Evolutionary conservation across 495 filamentous ascomycete species (phyloP), one percentile per base, ranked within the genome.

Genomic region (Hyaloscypha bicolor): DNA sequence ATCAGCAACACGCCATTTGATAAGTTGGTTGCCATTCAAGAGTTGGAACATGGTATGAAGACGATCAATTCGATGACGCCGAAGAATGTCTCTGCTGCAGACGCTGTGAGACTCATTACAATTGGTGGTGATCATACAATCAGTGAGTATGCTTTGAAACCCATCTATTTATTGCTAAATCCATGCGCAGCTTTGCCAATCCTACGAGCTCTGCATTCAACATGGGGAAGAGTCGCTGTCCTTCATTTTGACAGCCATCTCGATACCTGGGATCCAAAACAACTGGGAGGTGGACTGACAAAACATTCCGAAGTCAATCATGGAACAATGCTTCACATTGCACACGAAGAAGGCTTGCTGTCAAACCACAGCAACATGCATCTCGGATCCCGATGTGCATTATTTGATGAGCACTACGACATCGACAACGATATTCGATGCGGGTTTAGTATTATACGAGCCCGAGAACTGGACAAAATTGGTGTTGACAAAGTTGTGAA

Each of bases 351-450:
- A 69, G 92, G 92, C 0, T 81, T 96, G 16, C 82, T 97, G 39
- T 87, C 81, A 58, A 94, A 94, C 73, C 87, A 92, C 76, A 90
- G 86, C 45, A 93, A 91, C 77, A 93, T 97, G 77, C 93, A 95
- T 73, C 91, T 90, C 14, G 93, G 93, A 45, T 93, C 94, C 70
- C 90, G 93, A 42, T 94, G 89, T 0, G 92, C 90, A 0, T 79
- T 96, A 0, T 87, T 83, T 21, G 89, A 89, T 0, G 84, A 84
- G 31, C 75, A 76, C 19, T 87, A 83, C 0, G 92, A 95, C 74
- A 90, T 93, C 70, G 85, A 90, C 61, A 94, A 95, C 71, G 93
- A 97, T 72, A 85, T 88, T 21, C 90, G 92, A 59, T 93, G 91
- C 70, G 92, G 93, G 0, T 96, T 97, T 75, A 79, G 89, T 42